phyloP scores from a whole-genome alignment of 164 flowering plant genomes.

The Platanus orientalis region DNA sequence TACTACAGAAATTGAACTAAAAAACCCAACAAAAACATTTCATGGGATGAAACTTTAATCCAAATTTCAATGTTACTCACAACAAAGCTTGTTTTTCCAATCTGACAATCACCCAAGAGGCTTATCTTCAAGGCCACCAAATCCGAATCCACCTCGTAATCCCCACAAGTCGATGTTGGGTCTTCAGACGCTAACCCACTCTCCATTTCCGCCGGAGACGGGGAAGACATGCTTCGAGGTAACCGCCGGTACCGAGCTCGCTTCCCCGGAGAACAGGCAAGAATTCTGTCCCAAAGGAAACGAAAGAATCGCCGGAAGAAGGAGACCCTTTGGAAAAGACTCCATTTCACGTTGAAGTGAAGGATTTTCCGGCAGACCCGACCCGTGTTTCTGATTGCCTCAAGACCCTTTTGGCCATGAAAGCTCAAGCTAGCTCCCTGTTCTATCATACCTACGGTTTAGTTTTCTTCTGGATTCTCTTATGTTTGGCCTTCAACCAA shows the following conservation, averaged over 20 bases:
- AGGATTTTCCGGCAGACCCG: slow-evolving; percentile 49
- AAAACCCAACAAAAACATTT: not conserved
- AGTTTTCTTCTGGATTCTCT: not conserved
- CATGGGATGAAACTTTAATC: not conserved
- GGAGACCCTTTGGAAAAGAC: slow-evolving; percentile 30
- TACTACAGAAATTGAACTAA: not conserved
- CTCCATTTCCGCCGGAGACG: slow-evolving; percentile 16
- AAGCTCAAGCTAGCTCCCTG: not conserved
- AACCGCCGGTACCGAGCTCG: slow-evolving; percentile 41
- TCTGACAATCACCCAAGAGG: slow-evolving; percentile 84
- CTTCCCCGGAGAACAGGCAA: slow-evolving; percentile 49
- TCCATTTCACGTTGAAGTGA: slow-evolving; percentile 36
- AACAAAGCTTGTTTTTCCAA: slow-evolving; percentile 91
- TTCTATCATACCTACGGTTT: not conserved
- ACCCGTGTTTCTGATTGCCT: slow-evolving; percentile 43
- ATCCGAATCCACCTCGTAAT: slow-evolving; percentile 57
- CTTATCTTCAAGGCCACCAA: slow-evolving; percentile 78
- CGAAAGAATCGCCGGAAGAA: slow-evolving; percentile 45
- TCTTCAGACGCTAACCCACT: slow-evolving; percentile 7
- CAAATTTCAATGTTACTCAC: slow-evolving; percentile 33
- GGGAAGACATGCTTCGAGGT: slow-evolving; percentile 16
- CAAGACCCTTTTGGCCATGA: slow-evolving; percentile 15
- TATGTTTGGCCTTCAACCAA: too few species aligned
- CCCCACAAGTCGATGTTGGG: slow-evolving; percentile 18
- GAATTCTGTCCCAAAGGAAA: slow-evolving; percentile 53